These are phyloP conservation scores for Chalciporus piperatus DNA, from an alignment of 768 basidiomycete species.

Conservation along the genomic window DNA sequence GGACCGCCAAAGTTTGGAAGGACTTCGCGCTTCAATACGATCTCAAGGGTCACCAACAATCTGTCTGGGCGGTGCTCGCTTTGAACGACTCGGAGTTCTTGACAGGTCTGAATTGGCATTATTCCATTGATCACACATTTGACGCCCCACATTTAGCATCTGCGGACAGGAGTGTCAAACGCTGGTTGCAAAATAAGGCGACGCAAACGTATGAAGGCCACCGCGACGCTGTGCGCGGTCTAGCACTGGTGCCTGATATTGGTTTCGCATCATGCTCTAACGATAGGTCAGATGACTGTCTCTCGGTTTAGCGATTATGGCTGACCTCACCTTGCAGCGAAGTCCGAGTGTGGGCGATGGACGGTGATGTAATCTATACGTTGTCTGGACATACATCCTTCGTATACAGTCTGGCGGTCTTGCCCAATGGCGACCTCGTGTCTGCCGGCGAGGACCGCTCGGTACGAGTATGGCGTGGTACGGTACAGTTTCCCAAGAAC, in stretches of 20 bases:
- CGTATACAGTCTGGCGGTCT: slow-evolving; percentile 83
- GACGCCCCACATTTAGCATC: slow-evolving; percentile 55
- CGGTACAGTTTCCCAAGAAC: slow-evolving; percentile 15
- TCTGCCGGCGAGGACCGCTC: slow-evolving; percentile 95
- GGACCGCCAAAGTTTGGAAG: slow-evolving; percentile 94
- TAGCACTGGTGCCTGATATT: slow-evolving; percentile 77
- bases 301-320: neutral
- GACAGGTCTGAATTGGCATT: slow-evolving; percentile 58
- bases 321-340: slow-evolving; percentile 49
- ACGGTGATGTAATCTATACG: slow-evolving; percentile 70
- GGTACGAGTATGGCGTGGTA: slow-evolving; percentile 88
- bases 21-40: slow-evolving; percentile 69
- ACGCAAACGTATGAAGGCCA: slow-evolving; percentile 82
- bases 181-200: slow-evolving; percentile 78
- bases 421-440: slow-evolving; percentile 80
- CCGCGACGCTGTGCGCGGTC: slow-evolving; percentile 84
- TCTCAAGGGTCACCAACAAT: slow-evolving; percentile 82
- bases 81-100: slow-evolving; percentile 73
- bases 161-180: slow-evolving; percentile 91
- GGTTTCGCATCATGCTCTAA: slow-evolving; percentile 96
- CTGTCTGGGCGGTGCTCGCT: slow-evolving; percentile 91
- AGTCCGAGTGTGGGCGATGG: slow-evolving; percentile 89
- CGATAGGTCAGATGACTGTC: slow-evolving; percentile 60
- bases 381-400: slow-evolving; percentile 97
- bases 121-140: slow-evolving; percentile 1